Conservation (phyloP, 169 alveolate species). For the Eimeria necatrix region DNA sequence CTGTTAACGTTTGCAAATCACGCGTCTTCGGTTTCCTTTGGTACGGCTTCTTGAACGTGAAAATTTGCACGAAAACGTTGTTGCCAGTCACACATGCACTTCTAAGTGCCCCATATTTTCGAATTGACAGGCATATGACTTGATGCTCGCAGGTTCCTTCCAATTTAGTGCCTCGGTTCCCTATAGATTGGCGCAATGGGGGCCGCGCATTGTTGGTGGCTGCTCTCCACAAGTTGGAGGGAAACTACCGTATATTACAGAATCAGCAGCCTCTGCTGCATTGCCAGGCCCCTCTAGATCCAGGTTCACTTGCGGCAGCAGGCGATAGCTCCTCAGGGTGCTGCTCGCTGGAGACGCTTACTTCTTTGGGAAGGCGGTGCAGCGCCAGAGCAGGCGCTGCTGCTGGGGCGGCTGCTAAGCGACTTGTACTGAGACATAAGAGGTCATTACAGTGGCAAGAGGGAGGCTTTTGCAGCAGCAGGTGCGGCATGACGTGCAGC, state of each 20-base stretch:
- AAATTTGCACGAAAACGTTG: neutral
- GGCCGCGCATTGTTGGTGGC: conserved; percentile 91
- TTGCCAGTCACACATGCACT: neutral
- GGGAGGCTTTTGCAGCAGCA: conserved; percentile 88
- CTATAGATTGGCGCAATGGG: conserved; percentile 94
- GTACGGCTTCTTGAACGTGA: neutral
- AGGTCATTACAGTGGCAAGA: conserved; percentile 86
- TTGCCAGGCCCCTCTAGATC: conserved; percentile 56
- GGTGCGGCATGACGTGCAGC: conserved; percentile 87
- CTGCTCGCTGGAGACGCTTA: conserved; percentile 51
- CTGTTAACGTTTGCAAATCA: neutral
- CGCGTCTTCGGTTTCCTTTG: neutral
- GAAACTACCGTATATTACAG: conserved; percentile 71
- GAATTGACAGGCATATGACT: neutral
- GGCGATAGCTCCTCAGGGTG: conserved; percentile 52
- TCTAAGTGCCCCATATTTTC: neutral
- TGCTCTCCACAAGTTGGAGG: conserved; percentile 90
- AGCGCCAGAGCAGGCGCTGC: conserved; percentile 72
- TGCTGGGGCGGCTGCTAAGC: conserved; percentile 60
- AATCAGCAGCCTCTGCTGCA: conserved; percentile 53
- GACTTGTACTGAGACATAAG: conserved; percentile 82
- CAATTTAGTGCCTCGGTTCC: conserved; percentile 90
- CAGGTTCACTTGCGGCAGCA: conserved; percentile 37
- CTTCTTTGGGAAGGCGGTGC: conserved; percentile 57
- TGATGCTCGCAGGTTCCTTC: conserved; percentile 87